phyloP scores from a whole-genome alignment of 139 green algal species.

The Haematococcus sp. region DNA sequence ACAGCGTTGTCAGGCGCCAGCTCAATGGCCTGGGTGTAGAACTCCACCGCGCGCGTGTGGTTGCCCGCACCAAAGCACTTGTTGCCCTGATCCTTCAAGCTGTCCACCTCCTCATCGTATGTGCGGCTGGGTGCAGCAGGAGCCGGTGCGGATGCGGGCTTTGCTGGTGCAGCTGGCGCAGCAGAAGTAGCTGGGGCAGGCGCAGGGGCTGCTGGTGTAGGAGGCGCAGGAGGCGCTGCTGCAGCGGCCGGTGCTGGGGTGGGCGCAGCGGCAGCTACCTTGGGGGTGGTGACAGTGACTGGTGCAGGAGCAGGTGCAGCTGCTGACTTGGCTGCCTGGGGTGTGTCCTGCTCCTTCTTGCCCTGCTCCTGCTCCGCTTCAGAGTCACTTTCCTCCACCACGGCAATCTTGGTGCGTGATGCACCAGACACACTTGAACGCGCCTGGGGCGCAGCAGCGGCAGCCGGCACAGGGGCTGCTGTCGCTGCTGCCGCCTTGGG shows the following conservation, averaged over 20 bases:
- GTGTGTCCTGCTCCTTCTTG: too few species aligned
- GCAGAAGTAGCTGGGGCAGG: background rate
- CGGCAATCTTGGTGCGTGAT: too few species aligned
- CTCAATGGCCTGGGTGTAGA: conserved; percentile 25
- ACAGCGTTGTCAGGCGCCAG: conserved; percentile 14
- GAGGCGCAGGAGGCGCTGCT: too few species aligned
- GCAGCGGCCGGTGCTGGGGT: too few species aligned
- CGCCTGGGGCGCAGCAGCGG: background rate
- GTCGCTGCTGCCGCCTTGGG: background rate
- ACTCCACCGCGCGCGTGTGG: conserved; percentile 8
- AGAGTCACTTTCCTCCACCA: too few species aligned
- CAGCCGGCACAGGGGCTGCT: background rate
- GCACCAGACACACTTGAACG: too few species aligned
- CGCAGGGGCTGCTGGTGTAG: background rate
- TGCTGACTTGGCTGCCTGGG: background rate
- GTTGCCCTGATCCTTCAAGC: conserved; percentile 28
- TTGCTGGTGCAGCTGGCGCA: background rate
- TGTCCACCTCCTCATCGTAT: conserved; percentile 5
- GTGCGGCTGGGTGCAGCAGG: background rate
- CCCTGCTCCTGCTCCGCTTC: too few species aligned
- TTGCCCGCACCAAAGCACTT: conserved; percentile 5
- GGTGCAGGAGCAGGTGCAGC: background rate
- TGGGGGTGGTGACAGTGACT: too few species aligned
- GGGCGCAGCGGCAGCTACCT: too few species aligned
- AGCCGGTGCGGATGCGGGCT: background rate